Evolutionary conservation across 2,329 filamentous ascomycete genomes (phyloP).

Genomic region (Colletotrichum higginsianum): DNA sequence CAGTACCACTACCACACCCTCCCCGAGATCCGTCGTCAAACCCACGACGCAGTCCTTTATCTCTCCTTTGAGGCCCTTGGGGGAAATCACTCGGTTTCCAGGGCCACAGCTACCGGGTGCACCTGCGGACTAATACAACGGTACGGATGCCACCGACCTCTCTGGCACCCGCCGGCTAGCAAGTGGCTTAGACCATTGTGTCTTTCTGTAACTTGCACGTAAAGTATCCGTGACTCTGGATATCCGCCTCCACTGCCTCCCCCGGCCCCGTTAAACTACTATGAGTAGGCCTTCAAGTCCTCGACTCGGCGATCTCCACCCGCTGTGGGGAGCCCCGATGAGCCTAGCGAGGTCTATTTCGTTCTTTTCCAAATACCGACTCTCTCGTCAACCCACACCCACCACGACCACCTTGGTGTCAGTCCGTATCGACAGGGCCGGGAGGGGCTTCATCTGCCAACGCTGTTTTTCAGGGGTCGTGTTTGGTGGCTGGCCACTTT

Average conservation of each 20-base stretch:
- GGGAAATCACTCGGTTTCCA: conserved; percentile 9
- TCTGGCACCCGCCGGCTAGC: not conserved
- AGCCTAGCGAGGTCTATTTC: conserved; percentile 27
- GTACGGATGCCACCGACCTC: conserved; percentile 6
- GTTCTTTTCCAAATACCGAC: not conserved
- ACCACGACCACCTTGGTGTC: conserved; percentile 2
- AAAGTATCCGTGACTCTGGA: conserved; percentile 11
- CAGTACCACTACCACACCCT: no score
- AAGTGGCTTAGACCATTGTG: not conserved
- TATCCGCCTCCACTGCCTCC: conserved; percentile 14
- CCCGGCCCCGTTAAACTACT: not conserved
- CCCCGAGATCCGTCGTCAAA: conserved; percentile 1
- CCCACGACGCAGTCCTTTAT: not conserved
- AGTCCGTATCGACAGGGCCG: conserved; percentile 2
- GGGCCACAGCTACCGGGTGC: not conserved
- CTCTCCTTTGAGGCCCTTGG: not conserved
- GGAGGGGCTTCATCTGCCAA: conserved; percentile 3
- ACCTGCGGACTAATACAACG: not conserved
- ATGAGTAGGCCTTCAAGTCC: not conserved
- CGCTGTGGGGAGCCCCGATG: conserved; percentile 28
- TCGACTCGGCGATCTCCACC: conserved; percentile 25
- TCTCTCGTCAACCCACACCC: conserved; percentile 18
- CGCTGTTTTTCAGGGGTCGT: not conserved
- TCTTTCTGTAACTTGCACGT: conserved; percentile 1
- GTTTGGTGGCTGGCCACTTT: not conserved